Conservation (phyloP, 73 alveolate species). For the Blepharisma stoltei region DNA sequence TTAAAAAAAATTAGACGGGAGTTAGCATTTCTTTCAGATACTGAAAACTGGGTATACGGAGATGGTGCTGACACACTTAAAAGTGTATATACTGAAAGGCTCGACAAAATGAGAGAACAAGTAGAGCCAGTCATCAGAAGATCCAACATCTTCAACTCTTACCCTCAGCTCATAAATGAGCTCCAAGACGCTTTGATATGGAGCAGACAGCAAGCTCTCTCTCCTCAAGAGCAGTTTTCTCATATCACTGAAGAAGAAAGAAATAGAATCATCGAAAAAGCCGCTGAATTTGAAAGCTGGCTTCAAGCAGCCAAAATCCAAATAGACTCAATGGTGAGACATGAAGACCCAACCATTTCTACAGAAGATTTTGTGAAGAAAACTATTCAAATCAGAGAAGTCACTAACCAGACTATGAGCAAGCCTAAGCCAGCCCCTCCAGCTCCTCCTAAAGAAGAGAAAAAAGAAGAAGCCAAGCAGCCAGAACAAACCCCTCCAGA, state of each 20-base stretch:
- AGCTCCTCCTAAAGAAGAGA: slow-evolving; percentile 15
- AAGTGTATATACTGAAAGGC: slow-evolving; percentile 48
- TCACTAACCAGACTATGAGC: slow-evolving; percentile 21
- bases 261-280: slow-evolving; percentile 33
- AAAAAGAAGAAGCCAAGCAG: slow-evolving; percentile 25
- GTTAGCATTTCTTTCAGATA: slow-evolving; percentile 34
- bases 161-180: slow-evolving; percentile 45
- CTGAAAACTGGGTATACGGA: slow-evolving; percentile 75
- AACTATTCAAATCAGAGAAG: slow-evolving; percentile 32
- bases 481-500: background rate
- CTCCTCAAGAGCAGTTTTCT: slow-evolving; percentile 33
- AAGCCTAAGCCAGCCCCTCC: slow-evolving; percentile 42
- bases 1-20: too few species aligned
- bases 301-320: background rate
- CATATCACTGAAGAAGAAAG: slow-evolving; percentile 52
- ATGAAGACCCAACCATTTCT: slow-evolving; percentile 31
- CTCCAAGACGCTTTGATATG: slow-evolving; percentile 34
- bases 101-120: slow-evolving; percentile 43
- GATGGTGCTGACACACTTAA: slow-evolving; percentile 66
- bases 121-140: slow-evolving; percentile 65
- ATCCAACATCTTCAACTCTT: slow-evolving; percentile 35
- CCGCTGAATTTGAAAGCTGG: slow-evolving; percentile 31
- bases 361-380: slow-evolving; percentile 1
- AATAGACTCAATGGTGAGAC: background rate
- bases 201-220: background rate